Conservation (phyloP, 2,329 filamentous ascomycete species). For the Boeremia lycopersici region DNA sequence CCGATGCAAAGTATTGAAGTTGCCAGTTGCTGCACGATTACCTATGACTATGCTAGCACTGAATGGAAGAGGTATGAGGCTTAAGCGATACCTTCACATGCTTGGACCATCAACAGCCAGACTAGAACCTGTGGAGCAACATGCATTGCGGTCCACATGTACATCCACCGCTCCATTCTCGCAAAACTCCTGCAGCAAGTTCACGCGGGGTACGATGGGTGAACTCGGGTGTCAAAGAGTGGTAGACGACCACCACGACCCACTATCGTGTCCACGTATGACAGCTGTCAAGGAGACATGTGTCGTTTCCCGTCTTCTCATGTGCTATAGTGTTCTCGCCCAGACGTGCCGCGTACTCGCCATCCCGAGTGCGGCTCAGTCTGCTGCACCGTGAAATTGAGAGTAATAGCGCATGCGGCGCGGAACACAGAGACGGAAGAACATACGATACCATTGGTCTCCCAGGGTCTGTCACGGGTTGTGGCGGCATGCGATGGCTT, state of each 20-base stretch:
- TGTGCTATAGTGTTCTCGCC: conserved; percentile 14
- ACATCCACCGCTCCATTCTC: conserved; percentile 7
- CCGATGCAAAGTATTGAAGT: neutral
- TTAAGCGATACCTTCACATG: neutral
- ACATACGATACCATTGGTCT: conserved; percentile 32
- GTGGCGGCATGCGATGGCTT: conserved; percentile 25
- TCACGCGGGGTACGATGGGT: conserved; percentile 15
- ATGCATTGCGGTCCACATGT: conserved; percentile 2
- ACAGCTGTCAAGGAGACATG: conserved; percentile 17
- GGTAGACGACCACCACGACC: conserved; percentile 1
- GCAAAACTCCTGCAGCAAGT: neutral
- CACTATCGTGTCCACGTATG: conserved; percentile 11
- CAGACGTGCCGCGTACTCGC: conserved; percentile 20
- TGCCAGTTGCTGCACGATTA: no score
- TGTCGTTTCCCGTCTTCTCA: neutral
- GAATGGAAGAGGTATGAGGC: neutral
- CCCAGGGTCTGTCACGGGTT: conserved; percentile 19
- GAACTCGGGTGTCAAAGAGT: neutral
- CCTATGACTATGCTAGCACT: neutral
- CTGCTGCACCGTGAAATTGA: conserved; percentile 29
- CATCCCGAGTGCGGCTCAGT: conserved; percentile 26
- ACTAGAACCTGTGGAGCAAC: conserved; percentile 6
- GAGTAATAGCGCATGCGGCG: conserved; percentile 29
- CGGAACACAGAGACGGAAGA: conserved; percentile 7
- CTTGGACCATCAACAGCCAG: neutral